These are phyloP conservation scores for Microdochium paspali DNA, from an alignment of 2,329 filamentous ascomycete genomes.

Conservation along the genomic window DNA sequence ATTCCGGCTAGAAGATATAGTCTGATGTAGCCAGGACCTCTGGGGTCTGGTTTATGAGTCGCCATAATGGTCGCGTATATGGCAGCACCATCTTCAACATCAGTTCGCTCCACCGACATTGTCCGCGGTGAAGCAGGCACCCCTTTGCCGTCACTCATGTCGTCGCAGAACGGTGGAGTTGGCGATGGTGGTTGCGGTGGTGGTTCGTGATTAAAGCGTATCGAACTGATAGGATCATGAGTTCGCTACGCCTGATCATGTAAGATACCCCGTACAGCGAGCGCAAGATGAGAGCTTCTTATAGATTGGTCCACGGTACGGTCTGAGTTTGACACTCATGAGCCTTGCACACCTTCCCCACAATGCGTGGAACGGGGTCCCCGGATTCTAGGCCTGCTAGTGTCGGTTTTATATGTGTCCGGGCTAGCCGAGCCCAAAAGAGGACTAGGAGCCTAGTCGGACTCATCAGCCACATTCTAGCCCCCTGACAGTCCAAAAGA, in stretches of 20 bases:
- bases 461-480: background rate
- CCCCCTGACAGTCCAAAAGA: background rate
- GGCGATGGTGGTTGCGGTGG: background rate
- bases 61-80: conserved; percentile 23
- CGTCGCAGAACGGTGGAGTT: background rate
- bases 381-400: background rate
- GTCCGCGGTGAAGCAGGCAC: background rate
- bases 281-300: background rate
- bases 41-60: conserved; percentile 16
- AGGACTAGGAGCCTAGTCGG: background rate
- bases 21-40: conserved; percentile 18
- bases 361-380: background rate
- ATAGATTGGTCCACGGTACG: background rate
- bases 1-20: conserved; percentile 17
- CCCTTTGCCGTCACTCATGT: background rate
- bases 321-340: background rate
- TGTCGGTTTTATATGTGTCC: background rate
- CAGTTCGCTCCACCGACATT: background rate
- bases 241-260: background rate
- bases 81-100: conserved; percentile 14
- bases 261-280: background rate
- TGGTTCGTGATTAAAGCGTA: background rate
- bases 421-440: background rate
- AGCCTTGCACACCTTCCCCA: background rate
- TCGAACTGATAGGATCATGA: background rate